These are phyloP conservation scores for Grosmannia serpens DNA, from an alignment of 2,329 filamentous ascomycete species.

Conservation along the genomic window DNA sequence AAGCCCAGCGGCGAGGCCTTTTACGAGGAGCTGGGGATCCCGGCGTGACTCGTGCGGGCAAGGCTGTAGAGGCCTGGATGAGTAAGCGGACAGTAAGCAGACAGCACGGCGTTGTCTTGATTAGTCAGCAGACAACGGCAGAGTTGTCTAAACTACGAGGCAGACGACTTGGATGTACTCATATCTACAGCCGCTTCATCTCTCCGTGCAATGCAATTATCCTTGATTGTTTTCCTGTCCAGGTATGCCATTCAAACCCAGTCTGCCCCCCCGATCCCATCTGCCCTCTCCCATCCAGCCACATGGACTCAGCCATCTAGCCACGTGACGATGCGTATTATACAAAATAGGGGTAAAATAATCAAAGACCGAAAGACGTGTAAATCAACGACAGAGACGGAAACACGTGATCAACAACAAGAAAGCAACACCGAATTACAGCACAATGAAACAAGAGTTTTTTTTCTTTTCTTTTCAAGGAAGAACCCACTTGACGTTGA, in stretches of 20 bases:
- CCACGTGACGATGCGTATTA: too few relatives aligned
- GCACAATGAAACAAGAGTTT: background rate
- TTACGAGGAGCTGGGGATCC: constrained; percentile 61
- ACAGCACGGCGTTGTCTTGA: too few relatives aligned
- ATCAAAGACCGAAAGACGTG: background rate
- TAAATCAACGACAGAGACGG: too few relatives aligned
- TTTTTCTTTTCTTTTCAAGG: background rate
- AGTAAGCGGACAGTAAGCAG: background rate
- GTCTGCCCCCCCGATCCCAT: too few relatives aligned
- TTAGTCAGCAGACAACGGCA: background rate
- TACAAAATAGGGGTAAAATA: background rate
- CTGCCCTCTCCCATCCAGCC: too few relatives aligned
- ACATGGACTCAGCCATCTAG: too few relatives aligned
- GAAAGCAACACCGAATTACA: background rate
- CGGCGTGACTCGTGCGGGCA: constrained; percentile 11
- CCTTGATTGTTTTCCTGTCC: too few relatives aligned
- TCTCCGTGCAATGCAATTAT: too few relatives aligned
- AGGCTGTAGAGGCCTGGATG: background rate
- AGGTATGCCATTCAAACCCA: too few relatives aligned
- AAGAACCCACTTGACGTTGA: background rate
- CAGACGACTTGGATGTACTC: too few relatives aligned
- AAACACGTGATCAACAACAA: background rate
- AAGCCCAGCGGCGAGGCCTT: constrained; percentile 70
- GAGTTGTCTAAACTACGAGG: too few relatives aligned
- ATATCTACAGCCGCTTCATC: too few relatives aligned